Evolutionary conservation across 164 flowering plant genomes (phyloP).

Genomic region (Dillenia turbinata): DNA sequence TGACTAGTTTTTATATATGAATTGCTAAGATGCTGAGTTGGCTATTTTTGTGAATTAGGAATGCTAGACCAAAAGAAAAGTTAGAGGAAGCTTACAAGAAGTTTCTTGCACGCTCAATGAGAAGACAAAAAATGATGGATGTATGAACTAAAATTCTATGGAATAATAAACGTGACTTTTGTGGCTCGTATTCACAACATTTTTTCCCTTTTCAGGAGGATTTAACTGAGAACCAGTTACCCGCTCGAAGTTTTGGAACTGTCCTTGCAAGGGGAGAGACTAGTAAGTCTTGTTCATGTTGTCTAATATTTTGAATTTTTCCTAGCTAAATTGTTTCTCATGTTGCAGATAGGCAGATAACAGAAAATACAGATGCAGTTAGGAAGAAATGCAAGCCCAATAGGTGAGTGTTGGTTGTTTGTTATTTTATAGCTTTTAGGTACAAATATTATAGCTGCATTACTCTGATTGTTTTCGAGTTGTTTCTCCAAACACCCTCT

Average conservation of each 20-base stretch:
- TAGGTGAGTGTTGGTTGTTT: conserved; percentile 33
- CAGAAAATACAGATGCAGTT: conserved; percentile 26
- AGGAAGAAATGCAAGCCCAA: conserved; percentile 48
- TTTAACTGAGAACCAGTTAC: conserved; percentile 32
- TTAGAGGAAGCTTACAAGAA: conserved; percentile 66
- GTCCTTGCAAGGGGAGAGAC: conserved; percentile 46
- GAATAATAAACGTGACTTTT: background rate
- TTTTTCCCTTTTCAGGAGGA: conserved; percentile 39
- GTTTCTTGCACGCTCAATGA: conserved; percentile 63
- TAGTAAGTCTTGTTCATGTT: conserved; percentile 30
- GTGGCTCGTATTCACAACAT: background rate
- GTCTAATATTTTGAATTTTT: background rate
- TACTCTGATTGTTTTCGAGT: too few species aligned
- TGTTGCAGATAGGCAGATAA: conserved; percentile 42
- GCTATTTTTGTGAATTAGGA: conserved; percentile 29
- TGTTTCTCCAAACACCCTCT: too few species aligned
- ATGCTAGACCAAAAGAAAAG: conserved; percentile 71
- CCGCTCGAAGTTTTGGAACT: conserved; percentile 82
- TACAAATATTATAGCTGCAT: too few species aligned
- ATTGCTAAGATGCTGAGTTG: too few species aligned
- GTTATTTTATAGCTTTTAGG: too few species aligned
- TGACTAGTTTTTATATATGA: too few species aligned
- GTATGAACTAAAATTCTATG: conserved; percentile 31
- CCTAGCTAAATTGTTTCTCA: conserved; percentile 4
- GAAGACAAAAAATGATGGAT: conserved; percentile 36